A percentile compares a stretch with the other conserved stretches of the same genome.
Evolutionary conservation across 768 basidiomycete genomes (phyloP).

Genomic region (Lactarius psammicola): DNA sequence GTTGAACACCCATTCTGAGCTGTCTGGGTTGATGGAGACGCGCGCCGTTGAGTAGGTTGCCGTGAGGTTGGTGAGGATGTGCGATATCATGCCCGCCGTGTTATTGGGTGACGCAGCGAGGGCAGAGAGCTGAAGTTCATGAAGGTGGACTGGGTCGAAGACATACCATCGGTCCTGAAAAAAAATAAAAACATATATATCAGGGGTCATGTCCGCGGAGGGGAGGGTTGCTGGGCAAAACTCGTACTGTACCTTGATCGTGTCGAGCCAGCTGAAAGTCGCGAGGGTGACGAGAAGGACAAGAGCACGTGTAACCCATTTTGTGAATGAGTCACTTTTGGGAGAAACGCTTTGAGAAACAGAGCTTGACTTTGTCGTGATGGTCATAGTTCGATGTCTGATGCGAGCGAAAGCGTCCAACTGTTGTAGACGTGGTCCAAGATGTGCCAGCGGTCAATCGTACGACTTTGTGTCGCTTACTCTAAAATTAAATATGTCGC

Average conservation of each 20-base stretch:
- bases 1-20: constrained; percentile 90
- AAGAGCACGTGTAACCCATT: constrained; percentile 15
- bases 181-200: no score
- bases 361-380: constrained; percentile 4
- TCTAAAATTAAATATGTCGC: background rate
- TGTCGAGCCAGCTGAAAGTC: constrained; percentile 26
- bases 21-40: constrained; percentile 54
- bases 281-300: constrained; percentile 13
- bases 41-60: constrained; percentile 59
- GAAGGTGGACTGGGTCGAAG: constrained; percentile 68
- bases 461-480: background rate
- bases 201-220: background rate
- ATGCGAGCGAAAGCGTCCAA: no score
- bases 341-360: background rate
- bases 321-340: constrained; percentile 20
- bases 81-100: constrained; percentile 69
- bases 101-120: constrained; percentile 64
- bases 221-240: background rate
- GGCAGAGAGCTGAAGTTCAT: constrained; percentile 72
- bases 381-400: background rate
- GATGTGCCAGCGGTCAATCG: background rate
- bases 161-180: constrained; percentile 82
- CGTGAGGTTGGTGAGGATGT: constrained; percentile 81
- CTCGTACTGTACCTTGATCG: constrained; percentile 25
- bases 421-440: background rate